Conservation (phyloP, 768 basidiomycete genomes). For the Daedaleopsis sinensis region DNA sequence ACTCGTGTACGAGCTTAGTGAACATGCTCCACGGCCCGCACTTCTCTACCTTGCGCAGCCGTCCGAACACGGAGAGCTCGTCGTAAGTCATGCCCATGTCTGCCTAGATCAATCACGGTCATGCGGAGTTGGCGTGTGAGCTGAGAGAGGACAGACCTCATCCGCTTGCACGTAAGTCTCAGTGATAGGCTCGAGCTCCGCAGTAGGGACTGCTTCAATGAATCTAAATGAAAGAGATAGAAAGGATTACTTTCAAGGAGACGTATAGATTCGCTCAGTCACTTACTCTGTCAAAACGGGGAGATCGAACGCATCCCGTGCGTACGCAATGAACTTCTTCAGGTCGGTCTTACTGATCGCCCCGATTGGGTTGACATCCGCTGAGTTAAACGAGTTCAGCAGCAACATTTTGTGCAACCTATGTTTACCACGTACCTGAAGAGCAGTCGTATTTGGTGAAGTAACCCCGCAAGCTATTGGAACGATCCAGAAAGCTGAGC, state of each 20-base stretch:
- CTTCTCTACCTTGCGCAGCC: constrained; percentile 94
- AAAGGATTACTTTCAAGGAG: too few relatives aligned
- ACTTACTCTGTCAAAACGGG: constrained; percentile 78
- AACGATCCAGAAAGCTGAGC: neutral
- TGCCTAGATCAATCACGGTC: constrained; percentile 47
- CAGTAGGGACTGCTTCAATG: constrained; percentile 89
- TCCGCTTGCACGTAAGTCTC: constrained; percentile 95
- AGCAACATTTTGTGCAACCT: neutral
- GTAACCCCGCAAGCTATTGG: constrained; percentile 86
- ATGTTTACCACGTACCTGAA: constrained; percentile 63
- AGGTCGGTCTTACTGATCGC: constrained; percentile 97
- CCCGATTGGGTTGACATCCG: constrained; percentile 98
- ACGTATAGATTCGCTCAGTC: too few relatives aligned
- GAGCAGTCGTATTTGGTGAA: constrained; percentile 98
- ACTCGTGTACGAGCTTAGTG: constrained; percentile 91
- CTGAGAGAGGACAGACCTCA: constrained; percentile 56
- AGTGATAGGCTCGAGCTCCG: constrained; percentile 94
- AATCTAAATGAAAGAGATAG: constrained; percentile 55
- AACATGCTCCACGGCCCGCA: constrained; percentile 98
- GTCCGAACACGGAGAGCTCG: constrained; percentile 90
- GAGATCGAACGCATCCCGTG: constrained; percentile 74
- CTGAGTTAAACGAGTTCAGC: constrained; percentile 38
- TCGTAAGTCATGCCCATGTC: constrained; percentile 99
- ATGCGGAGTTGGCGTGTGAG: neutral
- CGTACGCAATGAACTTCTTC: constrained; percentile 93